Conservation (phyloP, 306 rosid species). For the Lotus japonicus region DNA sequence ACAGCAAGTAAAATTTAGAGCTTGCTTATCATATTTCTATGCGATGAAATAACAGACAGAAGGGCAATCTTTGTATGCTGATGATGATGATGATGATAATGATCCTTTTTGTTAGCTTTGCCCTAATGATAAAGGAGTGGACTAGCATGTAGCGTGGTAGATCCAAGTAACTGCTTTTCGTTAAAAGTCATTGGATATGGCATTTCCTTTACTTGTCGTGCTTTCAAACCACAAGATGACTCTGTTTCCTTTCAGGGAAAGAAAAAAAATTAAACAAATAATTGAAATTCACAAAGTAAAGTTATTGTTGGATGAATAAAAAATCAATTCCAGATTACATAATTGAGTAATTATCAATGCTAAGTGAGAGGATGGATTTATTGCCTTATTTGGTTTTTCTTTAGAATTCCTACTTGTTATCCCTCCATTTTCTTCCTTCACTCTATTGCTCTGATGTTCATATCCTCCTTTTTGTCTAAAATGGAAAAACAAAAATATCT, state of each 20-base stretch:
- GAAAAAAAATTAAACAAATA: background rate
- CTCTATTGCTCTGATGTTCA: background rate
- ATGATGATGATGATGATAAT: background rate
- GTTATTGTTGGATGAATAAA: background rate
- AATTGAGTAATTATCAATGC: background rate
- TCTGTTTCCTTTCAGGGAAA: background rate
- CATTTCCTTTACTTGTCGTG: background rate
- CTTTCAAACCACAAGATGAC: background rate
- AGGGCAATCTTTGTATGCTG: background rate
- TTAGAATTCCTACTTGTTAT: background rate
- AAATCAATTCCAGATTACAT: background rate
- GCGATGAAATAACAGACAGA: background rate
- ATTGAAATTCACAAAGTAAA: background rate
- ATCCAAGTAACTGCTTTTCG: background rate
- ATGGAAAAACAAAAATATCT: too few species aligned
- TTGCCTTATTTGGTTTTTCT: background rate
- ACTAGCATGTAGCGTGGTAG: background rate
- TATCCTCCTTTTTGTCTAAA: background rate
- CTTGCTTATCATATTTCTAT: background rate
- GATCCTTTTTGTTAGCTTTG: background rate
- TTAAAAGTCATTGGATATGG: background rate
- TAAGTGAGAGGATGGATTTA: background rate
- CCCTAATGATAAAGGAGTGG: too few species aligned
- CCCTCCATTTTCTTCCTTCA: background rate
- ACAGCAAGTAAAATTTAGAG: background rate